Evolutionary conservation across 169 alveolate genomes (phyloP).

Genomic region (Plasmodium reichenowi): DNA sequence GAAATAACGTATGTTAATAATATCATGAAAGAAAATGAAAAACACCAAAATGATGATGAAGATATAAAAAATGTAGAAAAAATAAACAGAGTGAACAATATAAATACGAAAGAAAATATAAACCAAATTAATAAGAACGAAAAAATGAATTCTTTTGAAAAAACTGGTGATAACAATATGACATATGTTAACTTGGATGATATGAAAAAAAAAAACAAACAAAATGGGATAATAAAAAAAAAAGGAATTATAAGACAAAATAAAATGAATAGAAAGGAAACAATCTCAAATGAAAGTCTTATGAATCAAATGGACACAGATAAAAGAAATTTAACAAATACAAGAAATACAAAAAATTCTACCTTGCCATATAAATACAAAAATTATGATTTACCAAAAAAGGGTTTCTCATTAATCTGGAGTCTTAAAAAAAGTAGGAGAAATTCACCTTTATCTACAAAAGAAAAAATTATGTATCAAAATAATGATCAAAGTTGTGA

Average conservation of each 20-base stretch:
- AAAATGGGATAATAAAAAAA: neutral
- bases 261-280: neutral
- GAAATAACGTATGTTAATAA: neutral
- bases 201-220: no score
- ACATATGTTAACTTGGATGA: neutral
- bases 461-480: slow-evolving; percentile 44
- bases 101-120: neutral
- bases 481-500: neutral
- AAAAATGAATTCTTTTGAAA: neutral
- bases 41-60: neutral
- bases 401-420: slow-evolving; percentile 70
- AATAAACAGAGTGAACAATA: no score
- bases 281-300: neutral
- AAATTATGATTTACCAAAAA: slow-evolving; percentile 66
- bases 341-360: slow-evolving; percentile 1
- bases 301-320: neutral
- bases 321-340: neutral
- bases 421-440: slow-evolving; percentile 40
- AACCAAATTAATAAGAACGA: neutral
- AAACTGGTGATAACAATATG: neutral
- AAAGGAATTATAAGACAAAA: neutral
- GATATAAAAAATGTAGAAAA: neutral
- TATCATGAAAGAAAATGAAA: neutral
- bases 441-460: slow-evolving; percentile 36
- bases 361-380: slow-evolving; percentile 6